Conservation (phyloP, 345 rosid species). For the Luvunga scandens region DNA sequence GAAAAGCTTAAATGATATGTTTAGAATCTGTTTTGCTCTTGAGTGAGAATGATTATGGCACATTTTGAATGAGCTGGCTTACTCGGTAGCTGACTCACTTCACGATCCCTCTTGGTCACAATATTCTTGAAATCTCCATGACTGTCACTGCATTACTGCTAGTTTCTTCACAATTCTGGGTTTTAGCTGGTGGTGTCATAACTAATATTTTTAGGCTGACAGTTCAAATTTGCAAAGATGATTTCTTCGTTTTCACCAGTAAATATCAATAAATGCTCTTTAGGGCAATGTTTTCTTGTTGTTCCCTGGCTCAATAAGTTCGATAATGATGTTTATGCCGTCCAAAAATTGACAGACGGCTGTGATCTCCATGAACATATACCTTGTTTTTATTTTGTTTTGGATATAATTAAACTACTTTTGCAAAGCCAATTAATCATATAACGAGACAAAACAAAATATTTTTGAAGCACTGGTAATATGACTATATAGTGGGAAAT, state of each 20-base stretch:
- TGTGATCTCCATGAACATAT: not conserved
- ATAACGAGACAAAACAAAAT: not conserved
- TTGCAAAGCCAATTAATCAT: not conserved
- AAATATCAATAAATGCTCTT: not conserved
- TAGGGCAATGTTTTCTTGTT: not conserved
- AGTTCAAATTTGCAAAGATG: not conserved
- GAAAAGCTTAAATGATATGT: no score
- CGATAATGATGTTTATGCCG: not conserved
- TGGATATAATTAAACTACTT: not conserved
- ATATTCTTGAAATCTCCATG: not conserved
- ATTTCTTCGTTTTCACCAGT: not conserved
- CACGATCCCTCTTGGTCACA: not conserved
- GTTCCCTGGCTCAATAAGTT: not conserved
- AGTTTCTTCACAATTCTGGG: conserved; percentile 4
- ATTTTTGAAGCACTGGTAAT: not conserved
- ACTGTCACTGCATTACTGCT: conserved; percentile 6
- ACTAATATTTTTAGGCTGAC: not conserved
- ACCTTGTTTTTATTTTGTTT: not conserved
- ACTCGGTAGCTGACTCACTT: no score
- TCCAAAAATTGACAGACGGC: not conserved
- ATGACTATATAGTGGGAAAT: no score
- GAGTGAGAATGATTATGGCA: not conserved
- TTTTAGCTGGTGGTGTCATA: not conserved
- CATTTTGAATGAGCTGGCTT: not conserved
- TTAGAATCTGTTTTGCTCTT: not conserved